Evolutionary conservation across 768 basidiomycete species (phyloP).

Genomic region (Leccinum obscurum): DNA sequence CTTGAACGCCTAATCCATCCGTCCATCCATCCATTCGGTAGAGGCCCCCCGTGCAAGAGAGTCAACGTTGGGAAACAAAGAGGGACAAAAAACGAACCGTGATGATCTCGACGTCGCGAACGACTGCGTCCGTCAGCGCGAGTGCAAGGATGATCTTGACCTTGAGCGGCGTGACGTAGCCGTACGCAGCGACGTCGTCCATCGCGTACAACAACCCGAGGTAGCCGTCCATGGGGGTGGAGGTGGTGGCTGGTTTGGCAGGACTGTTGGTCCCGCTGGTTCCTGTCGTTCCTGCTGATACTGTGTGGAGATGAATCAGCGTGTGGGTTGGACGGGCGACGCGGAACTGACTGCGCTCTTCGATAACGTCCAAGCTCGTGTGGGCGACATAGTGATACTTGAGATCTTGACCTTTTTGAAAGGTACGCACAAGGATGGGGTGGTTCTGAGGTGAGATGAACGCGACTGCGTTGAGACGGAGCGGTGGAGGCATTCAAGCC

Average conservation of each 20-base stretch:
- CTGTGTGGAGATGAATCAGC: not conserved
- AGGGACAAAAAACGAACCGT: constrained; percentile 47
- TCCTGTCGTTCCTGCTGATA: not conserved
- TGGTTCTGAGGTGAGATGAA: constrained; percentile 86
- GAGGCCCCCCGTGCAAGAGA: not conserved
- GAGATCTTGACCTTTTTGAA: constrained; percentile 59
- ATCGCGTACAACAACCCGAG: constrained; percentile 85
- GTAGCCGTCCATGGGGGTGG: constrained; percentile 69
- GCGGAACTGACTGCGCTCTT: constrained; percentile 75
- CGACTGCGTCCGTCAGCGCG: constrained; percentile 76
- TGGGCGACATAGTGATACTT: constrained; percentile 93
- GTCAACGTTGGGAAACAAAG: not conserved
- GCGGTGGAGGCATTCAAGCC: constrained; percentile 57
- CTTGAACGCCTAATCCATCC: constrained; percentile 67
- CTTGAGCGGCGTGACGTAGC: constrained; percentile 85
- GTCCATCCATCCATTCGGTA: too few relatives aligned
- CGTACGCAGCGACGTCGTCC: constrained; percentile 92
- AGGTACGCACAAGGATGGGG: constrained; percentile 73
- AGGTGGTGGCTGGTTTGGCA: constrained; percentile 25
- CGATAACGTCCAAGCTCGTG: constrained; percentile 86
- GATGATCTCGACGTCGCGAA: constrained; percentile 77
- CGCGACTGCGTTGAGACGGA: constrained; percentile 78
- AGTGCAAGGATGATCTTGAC: constrained; percentile 85
- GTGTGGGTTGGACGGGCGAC: not conserved
- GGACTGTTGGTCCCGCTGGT: not conserved